A percentile compares a stretch with the other conserved stretches of the same genome.
phyloP scores from a whole-genome alignment of 2,329 filamentous ascomycete genomes.

The Cladosporium sp. region DNA sequence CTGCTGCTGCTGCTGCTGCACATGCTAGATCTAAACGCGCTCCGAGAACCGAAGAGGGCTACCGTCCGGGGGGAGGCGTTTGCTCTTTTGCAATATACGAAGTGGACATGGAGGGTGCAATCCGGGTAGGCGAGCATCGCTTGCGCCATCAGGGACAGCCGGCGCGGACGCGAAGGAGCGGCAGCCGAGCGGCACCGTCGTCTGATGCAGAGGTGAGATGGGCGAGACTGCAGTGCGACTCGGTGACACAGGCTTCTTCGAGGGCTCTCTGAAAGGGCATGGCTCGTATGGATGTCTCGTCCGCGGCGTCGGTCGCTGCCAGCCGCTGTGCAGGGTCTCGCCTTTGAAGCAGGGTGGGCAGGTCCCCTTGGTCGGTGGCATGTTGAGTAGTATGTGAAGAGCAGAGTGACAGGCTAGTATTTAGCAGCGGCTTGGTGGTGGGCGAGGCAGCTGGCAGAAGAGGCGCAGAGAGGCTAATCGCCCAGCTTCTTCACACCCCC shows the following conservation, averaged over 20 bases:
- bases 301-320: not conserved
- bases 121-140: slow-evolving; percentile 7
- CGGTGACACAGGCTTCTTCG: not conserved
- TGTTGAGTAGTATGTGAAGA: not conserved
- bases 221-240: not conserved
- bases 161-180: not conserved
- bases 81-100: not conserved
- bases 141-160: not conserved
- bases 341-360: not conserved
- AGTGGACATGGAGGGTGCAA: not conserved
- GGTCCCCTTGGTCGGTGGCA: too few species aligned
- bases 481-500: not conserved
- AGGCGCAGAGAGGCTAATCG: slow-evolving; percentile 5
- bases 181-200: slow-evolving; percentile 3
- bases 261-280: not conserved
- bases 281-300: slow-evolving; percentile 5
- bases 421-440: not conserved
- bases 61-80: not conserved
- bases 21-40: not conserved
- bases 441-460: not conserved
- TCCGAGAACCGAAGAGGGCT: slow-evolving; percentile 6
- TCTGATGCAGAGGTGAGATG: not conserved
- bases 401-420: not conserved
- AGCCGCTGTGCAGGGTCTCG: not conserved
- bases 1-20: too few species aligned